Conservation (phyloP, 495 filamentous ascomycete genomes). For the Penicillium pancosmium region DNA sequence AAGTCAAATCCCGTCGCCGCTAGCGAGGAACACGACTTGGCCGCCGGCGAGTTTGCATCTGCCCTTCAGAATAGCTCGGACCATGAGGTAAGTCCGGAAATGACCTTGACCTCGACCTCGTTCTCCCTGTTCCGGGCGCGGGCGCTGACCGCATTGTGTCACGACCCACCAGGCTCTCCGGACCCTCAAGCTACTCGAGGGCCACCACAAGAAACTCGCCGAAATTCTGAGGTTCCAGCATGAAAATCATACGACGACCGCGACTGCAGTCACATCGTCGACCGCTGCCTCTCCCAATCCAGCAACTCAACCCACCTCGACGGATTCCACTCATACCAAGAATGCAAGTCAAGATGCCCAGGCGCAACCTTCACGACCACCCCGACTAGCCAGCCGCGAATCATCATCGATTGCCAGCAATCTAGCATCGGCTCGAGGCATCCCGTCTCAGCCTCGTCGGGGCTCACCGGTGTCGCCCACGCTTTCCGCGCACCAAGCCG, state of each 20-base stretch:
- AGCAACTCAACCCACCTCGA: conserved; percentile 18
- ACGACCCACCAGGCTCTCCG: conserved; percentile 64
- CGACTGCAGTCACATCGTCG: conserved; percentile 11
- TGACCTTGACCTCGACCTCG: background rate
- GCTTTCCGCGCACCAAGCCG: conserved; percentile 72
- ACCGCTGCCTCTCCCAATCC: conserved; percentile 15
- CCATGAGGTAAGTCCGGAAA: conserved; percentile 57
- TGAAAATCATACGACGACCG: conserved; percentile 52
- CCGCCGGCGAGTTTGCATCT: conserved; percentile 86
- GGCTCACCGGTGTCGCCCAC: conserved; percentile 65
- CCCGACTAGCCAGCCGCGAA: conserved; percentile 61
- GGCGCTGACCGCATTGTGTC: background rate
- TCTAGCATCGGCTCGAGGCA: conserved; percentile 84
- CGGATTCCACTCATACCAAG: conserved; percentile 28
- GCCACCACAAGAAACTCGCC: conserved; percentile 80
- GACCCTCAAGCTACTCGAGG: conserved; percentile 79
- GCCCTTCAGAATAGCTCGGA: conserved; percentile 75
- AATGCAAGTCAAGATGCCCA: conserved; percentile 33
- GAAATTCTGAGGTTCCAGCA: conserved; percentile 73
- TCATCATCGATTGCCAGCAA: conserved; percentile 90
- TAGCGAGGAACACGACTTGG: conserved; percentile 83
- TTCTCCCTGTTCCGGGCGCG: background rate
- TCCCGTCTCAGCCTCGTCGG: conserved; percentile 68
- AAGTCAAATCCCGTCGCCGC: conserved; percentile 76
- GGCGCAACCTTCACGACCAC: conserved; percentile 38